Percentiles rank a stretch among this genome's conserved stretches.
Evolutionary conservation across 2,329 filamentous ascomycete species (phyloP).

Genomic region (Hymenoscyphus infarciens): DNA sequence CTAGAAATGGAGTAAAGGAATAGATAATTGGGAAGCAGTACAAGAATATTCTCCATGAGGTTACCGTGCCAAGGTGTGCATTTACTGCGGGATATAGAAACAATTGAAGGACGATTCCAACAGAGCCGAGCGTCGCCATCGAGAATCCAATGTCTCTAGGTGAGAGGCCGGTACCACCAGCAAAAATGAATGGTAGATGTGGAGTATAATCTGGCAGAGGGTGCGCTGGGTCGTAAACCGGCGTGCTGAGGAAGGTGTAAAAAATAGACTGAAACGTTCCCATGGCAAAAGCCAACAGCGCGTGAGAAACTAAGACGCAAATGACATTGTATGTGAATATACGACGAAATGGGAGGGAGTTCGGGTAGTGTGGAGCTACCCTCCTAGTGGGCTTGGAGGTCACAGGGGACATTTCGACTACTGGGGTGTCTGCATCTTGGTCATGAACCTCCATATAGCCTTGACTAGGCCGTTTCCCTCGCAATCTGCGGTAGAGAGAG

Average conservation of each 20-base stretch:
- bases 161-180: conserved; percentile 72
- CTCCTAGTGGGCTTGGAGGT: conserved; percentile 25
- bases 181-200: conserved; percentile 40
- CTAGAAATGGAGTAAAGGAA: conserved; percentile 65
- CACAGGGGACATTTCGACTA: conserved; percentile 15
- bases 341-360: conserved; percentile 46
- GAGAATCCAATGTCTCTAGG: conserved; percentile 70
- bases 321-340: conserved; percentile 39
- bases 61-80: conserved; percentile 61
- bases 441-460: conserved; percentile 14
- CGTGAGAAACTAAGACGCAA: conserved; percentile 48
- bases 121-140: conserved; percentile 70
- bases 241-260: conserved; percentile 59
- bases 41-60: conserved; percentile 65
- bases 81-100: conserved; percentile 68
- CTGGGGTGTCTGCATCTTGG: conserved; percentile 13
- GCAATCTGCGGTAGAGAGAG: conserved; percentile 16
- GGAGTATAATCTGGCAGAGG: conserved; percentile 48
- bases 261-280: conserved; percentile 59
- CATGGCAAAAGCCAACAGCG: conserved; percentile 57
- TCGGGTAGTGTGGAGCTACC: conserved; percentile 29
- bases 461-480: conserved; percentile 5
- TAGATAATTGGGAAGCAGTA: conserved; percentile 70
- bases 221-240: conserved; percentile 41
- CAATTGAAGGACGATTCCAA: conserved; percentile 73